phyloP scores from a whole-genome alignment of 257 asterid species.

The Solanum gracilifrons region DNA sequence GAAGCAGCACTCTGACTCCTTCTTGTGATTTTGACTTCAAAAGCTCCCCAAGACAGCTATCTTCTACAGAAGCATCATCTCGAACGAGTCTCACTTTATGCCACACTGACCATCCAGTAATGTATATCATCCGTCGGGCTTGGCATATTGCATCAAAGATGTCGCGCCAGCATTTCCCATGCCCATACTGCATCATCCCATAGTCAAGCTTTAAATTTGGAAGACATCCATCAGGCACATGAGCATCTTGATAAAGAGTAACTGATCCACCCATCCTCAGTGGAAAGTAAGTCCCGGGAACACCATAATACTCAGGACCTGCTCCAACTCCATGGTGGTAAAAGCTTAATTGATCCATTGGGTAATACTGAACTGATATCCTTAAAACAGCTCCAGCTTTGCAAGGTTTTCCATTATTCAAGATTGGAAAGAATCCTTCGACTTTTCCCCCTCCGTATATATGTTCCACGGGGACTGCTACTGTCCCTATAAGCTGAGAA shows the following conservation, averaged over 20 bases:
- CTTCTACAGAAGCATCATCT: conserved; percentile 50
- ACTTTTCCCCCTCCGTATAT: conserved; percentile 54
- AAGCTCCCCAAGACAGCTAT: conserved; percentile 73
- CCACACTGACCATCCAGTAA: conserved; percentile 99
- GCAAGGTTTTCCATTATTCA: conserved; percentile 72
- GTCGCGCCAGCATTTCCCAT: conserved; percentile 95
- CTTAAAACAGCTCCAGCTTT: conserved; percentile 82
- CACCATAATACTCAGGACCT: conserved; percentile 77
- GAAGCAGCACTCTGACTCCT: conserved; percentile 97
- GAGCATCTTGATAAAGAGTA: conserved; percentile 95
- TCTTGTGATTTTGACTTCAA: conserved; percentile 86
- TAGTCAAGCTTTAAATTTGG: conserved; percentile 61
- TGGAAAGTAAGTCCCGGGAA: conserved; percentile 88
- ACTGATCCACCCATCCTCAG: conserved; percentile 87
- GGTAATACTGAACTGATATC: conserved; percentile 54
- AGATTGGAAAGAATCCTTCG: conserved; percentile 71
- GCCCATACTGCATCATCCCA: conserved; percentile 56
- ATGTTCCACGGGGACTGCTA: conserved; percentile 73
- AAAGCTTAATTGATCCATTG: conserved; percentile 62
- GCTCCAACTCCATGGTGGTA: conserved; percentile 83
- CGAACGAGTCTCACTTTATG: conserved; percentile 81
- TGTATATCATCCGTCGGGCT: conserved; percentile 73
- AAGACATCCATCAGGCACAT: conserved; percentile 79
- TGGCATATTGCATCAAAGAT: conserved; percentile 74
- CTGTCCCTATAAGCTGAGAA: conserved; percentile 85